Conservation (phyloP, 768 basidiomycete species). For the Russula emetica region DNA sequence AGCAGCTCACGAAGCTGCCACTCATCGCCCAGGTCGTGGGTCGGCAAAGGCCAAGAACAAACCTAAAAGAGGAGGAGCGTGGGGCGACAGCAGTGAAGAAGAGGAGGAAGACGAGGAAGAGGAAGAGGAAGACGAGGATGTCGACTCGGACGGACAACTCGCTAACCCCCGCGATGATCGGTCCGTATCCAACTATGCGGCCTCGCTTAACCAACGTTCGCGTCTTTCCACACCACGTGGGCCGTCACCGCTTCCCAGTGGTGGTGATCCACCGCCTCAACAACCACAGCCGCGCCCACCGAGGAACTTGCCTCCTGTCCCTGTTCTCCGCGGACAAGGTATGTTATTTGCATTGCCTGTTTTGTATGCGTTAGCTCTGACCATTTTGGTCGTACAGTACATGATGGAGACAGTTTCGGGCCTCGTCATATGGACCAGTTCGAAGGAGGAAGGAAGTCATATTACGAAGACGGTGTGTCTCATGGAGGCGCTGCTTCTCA, state of each 20-base stretch:
- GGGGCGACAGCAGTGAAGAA: conserved; percentile 74
- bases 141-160: conserved; percentile 55
- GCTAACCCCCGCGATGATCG: conserved; percentile 26
- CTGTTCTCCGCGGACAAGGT: conserved; percentile 23
- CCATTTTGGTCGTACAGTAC: conserved; percentile 32
- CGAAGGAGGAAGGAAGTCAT: conserved; percentile 49
- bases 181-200: conserved; percentile 23
- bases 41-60: conserved; percentile 42
- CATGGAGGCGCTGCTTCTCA: conserved; percentile 9
- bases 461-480: conserved; percentile 47
- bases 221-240: conserved; percentile 20
- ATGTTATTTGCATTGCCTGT: neutral
- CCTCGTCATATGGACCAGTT: conserved; percentile 55
- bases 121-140: conserved; percentile 60
- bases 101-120: conserved; percentile 75
- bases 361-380: neutral
- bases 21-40: conserved; percentile 64
- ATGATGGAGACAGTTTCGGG: conserved; percentile 37
- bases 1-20: conserved; percentile 74
- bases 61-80: conserved; percentile 41
- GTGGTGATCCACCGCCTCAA: conserved; percentile 6
- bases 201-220: conserved; percentile 23
- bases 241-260: conserved; percentile 19
- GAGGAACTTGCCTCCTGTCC: conserved; percentile 29
- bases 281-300: conserved; percentile 25